Conservation (phyloP, 345 rosid genomes). For the Euphorbia tirucalli region DNA sequence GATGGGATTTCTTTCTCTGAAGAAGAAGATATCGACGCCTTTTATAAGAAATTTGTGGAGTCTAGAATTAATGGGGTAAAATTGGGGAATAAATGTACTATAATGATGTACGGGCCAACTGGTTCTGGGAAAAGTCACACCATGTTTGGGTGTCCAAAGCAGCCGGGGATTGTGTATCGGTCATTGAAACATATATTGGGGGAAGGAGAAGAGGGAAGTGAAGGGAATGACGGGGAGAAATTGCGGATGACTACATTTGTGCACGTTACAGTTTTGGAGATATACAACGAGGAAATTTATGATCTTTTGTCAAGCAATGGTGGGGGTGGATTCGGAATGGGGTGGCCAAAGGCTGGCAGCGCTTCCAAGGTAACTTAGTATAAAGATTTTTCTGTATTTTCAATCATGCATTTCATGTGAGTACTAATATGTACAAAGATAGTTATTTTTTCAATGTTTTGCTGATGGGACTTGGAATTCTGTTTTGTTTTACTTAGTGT, state of each 20-base stretch:
- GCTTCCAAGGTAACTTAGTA: slow-evolving; percentile 53
- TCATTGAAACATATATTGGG: slow-evolving; percentile 75
- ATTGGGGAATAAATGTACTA: slow-evolving; percentile 71
- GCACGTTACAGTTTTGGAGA: slow-evolving; percentile 89
- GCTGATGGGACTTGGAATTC: not conserved
- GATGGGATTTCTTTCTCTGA: slow-evolving; percentile 89
- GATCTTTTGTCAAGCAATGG: slow-evolving; percentile 69
- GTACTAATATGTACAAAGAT: not conserved
- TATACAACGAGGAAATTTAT: slow-evolving; percentile 88
- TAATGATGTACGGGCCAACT: slow-evolving; percentile 98
- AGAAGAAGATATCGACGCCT: slow-evolving; percentile 63
- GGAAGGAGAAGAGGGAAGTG: slow-evolving; percentile 44
- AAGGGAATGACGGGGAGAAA: slow-evolving; percentile 24
- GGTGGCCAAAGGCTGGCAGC: slow-evolving; percentile 77
- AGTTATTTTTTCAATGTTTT: not conserved
- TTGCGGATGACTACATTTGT: slow-evolving; percentile 54
- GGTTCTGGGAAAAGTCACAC: slow-evolving; percentile 97
- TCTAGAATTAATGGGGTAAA: slow-evolving; percentile 78
- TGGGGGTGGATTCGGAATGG: slow-evolving; percentile 66
- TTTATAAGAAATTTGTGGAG: slow-evolving; percentile 71
- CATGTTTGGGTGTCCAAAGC: slow-evolving; percentile 87
- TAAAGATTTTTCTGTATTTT: not conserved
- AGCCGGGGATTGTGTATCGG: slow-evolving; percentile 83
- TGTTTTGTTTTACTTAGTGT: not conserved
- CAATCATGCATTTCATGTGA: not conserved